These are phyloP conservation scores for Blastomyces gilchristii DNA, from an alignment of 2,329 filamentous ascomycete genomes.

Conservation along the genomic window DNA sequence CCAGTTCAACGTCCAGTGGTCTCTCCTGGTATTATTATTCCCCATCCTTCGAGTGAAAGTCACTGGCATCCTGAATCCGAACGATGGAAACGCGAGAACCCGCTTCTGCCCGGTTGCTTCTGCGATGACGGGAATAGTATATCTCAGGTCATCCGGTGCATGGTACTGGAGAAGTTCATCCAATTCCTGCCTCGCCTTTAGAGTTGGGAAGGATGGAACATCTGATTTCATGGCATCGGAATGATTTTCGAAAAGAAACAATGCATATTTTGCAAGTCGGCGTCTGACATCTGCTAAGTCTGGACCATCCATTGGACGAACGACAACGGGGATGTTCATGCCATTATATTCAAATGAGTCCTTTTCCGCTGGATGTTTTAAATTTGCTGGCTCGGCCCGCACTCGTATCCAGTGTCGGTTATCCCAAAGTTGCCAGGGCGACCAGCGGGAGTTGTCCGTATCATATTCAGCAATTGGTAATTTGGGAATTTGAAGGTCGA, in stretches of 20 bases:
- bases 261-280: neutral
- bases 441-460: conserved; percentile 20
- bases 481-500: conserved; percentile 17
- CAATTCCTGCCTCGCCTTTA: conserved; percentile 10
- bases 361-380: neutral
- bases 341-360: neutral
- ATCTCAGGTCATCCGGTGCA: conserved; percentile 30
- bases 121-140: conserved; percentile 34
- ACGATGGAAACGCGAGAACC: conserved; percentile 14
- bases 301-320: conserved; percentile 32
- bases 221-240: neutral
- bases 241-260: neutral
- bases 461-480: neutral
- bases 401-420: conserved; percentile 47
- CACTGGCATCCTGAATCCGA: conserved; percentile 15
- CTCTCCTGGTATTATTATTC: neutral
- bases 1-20: conserved; percentile 25
- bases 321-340: conserved; percentile 20
- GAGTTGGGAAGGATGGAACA: conserved; percentile 5
- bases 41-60: conserved; percentile 23
- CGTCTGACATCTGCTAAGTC: conserved; percentile 22
- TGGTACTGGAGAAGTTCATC: conserved; percentile 19
- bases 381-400: conserved; percentile 19
- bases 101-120: conserved; percentile 4
- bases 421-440: conserved; percentile 42